Conservation (phyloP, 140 eudicot genomes). For the Anethum foeniculum region DNA sequence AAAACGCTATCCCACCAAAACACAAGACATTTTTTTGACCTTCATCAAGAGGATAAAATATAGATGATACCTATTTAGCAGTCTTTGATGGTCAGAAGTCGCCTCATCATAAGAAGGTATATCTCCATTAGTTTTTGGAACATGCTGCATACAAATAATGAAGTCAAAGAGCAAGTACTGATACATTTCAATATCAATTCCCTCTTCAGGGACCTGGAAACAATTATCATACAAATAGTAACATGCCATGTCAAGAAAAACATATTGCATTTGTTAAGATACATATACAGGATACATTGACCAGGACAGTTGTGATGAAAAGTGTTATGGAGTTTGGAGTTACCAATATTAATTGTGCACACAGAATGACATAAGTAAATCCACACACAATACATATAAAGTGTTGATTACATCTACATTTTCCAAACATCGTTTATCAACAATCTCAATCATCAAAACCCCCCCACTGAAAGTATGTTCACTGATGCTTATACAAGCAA, state of each 20-base stretch:
- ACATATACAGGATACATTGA: neutral
- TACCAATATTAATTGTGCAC: neutral
- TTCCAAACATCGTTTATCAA: neutral
- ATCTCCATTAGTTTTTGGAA: slow-evolving; percentile 88
- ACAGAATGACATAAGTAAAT: neutral
- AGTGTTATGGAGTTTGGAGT: neutral
- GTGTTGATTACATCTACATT: neutral
- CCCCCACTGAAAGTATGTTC: neutral
- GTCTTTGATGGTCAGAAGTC: slow-evolving; percentile 88
- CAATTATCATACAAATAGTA: neutral
- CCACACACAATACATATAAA: neutral
- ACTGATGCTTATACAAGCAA: neutral
- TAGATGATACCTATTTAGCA: slow-evolving; percentile 60
- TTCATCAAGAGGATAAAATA: neutral
- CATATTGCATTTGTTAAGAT: neutral
- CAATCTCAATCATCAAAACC: neutral
- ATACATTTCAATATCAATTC: neutral
- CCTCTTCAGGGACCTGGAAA: neutral
- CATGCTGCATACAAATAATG: slow-evolving; percentile 51
- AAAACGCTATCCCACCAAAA: neutral
- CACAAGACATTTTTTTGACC: neutral
- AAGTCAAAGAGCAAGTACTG: neutral
- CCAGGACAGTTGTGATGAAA: neutral
- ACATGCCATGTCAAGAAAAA: neutral
- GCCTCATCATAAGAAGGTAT: slow-evolving; percentile 94